Evolutionary conservation across 768 basidiomycete species (phyloP), one percentile per base, ranked within the genome.

Genomic region (Obba rivulosa): DNA sequence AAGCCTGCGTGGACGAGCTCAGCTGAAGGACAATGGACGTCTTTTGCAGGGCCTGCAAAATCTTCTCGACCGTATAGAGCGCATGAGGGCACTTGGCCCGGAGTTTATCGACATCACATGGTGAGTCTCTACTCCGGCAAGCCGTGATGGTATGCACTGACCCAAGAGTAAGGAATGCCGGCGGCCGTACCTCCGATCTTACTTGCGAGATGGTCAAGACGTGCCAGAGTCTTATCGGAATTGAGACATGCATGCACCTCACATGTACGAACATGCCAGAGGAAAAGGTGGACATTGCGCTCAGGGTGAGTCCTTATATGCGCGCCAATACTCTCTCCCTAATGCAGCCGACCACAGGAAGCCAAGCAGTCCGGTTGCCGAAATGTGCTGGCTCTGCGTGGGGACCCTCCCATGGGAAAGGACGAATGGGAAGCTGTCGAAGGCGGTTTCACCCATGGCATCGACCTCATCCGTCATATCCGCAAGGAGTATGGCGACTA

Each of bases 91-190:
- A 8, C 71, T 96, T 31, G 95, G 96, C 2, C 96, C 96, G 8
- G 95, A 96, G 65, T 99, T 99, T 64, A 87, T 98, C 58, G 95
- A 98, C 65, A 95, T 98, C 61, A 98, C 95, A 64, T 98, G 92
- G 92, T 58, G 59, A 40, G 45, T 20, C 50, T 10, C 44, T 37
- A 45, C 46, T 51, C 55, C 39, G 36, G 3, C 20, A 21, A 17
- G 11, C 40, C 46, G 37, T 43, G 43, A 18, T 25, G 34, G 17
- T 48, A 42, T 14, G 34, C n/a, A 23, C 25, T 40, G 22, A 23
- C 42, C 41, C 31, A 11, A 22, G 14, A 18, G 2, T 16, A 34
- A 96, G 93, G 93, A 95, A 95, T 71, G 94, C 94, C 46, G 94
- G 94, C 47, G 94, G 94, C 46, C 80, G 93, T 52, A 95, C 93